Evolutionary conservation across 192 early-diverging fungal genomes (phyloP).

Genomic region (Gaertneriomyces semiglobifer): DNA sequence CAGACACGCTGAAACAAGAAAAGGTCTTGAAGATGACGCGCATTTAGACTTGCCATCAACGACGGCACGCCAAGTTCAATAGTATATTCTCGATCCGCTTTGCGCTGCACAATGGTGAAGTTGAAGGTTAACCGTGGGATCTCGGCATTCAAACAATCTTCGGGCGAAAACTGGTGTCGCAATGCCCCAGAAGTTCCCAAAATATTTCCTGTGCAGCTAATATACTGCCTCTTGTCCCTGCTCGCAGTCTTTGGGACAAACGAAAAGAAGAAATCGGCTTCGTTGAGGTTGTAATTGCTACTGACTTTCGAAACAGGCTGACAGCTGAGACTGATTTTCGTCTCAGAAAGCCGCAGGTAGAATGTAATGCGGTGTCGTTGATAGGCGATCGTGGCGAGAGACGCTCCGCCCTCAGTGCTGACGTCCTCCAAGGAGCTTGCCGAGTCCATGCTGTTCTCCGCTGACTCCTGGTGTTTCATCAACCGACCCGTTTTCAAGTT

Average conservation of each 20-base stretch:
- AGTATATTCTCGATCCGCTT: conserved; percentile 43
- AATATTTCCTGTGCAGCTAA: conserved; percentile 58
- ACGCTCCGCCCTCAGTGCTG: background rate
- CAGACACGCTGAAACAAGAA: conserved; percentile 66
- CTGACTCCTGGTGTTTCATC: conserved; percentile 27
- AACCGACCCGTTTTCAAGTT: conserved; percentile 54
- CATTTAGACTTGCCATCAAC: conserved; percentile 55
- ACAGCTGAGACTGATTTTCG: conserved; percentile 67
- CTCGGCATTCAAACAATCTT: conserved; percentile 61
- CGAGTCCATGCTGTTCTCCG: background rate
- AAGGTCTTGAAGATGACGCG: conserved; percentile 71
- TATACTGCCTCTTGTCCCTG: conserved; percentile 16
- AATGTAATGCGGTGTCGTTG: conserved; percentile 48
- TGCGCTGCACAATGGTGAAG: conserved; percentile 51
- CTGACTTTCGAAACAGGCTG: conserved; percentile 72
- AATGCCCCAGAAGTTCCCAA: conserved; percentile 57
- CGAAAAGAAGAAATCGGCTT: conserved; percentile 60
- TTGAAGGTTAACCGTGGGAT: conserved; percentile 62
- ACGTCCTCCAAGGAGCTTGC: background rate
- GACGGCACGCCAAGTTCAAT: conserved; percentile 57
- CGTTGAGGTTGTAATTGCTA: conserved; percentile 63
- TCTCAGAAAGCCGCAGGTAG: conserved; percentile 59
- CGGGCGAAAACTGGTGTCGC: conserved; percentile 73
- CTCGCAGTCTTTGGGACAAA: conserved; percentile 28
- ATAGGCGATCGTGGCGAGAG: conserved; percentile 16